Evolutionary conservation across 306 rosid genomes (phyloP), one percentile per base, ranked within the genome.

Genomic region (Herpetospermum pedunculosum): DNA sequence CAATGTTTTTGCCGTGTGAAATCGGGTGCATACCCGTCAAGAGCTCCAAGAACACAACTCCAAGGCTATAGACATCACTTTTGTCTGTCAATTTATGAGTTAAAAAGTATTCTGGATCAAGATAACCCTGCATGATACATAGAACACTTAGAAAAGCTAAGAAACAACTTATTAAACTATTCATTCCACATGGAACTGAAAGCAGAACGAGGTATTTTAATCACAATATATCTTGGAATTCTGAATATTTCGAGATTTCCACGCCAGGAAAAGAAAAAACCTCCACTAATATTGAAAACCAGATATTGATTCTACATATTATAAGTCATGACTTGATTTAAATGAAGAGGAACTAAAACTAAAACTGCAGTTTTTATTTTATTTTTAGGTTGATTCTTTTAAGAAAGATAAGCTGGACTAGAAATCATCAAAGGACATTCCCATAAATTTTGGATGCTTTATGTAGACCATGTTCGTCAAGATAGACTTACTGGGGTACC

Each of bases 41-140:
- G 83, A 94, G 86, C 80, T 94, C 99, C 9, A 94, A 79, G 53
- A 94, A 81, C 13, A 94, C 99, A 53, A 94, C 96, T 46, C 99
- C 98, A 0, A 92, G 88, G 82, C 98, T 92, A 75, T 92, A 92
- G 79, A 92, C 98, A 76, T 92, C 98, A 67, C 98, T 92, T 84
- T 92, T 92, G 75, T 92, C 98, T 0, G 98, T 92, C 69, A 92
- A 73, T 78, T 90, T 90, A 80, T 72, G 98, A 76, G 98, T 92
- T 74, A 92, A 77, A 85, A 92, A 92, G 84, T 92, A 92, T 82
- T 92, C 98, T 0, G 98, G 98, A 81, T 92, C 98, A 55, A 92
- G 96, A 80, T 92, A 92, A 54, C 98, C 98, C 98, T 92, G 82
- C 79, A 82, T 16, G 14, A 69, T 28, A 26, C 8, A 41, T 16